These are phyloP conservation scores for Paraconiothyrium brasiliense DNA, from an alignment of 2,329 filamentous ascomycete species.

Conservation along the genomic window DNA sequence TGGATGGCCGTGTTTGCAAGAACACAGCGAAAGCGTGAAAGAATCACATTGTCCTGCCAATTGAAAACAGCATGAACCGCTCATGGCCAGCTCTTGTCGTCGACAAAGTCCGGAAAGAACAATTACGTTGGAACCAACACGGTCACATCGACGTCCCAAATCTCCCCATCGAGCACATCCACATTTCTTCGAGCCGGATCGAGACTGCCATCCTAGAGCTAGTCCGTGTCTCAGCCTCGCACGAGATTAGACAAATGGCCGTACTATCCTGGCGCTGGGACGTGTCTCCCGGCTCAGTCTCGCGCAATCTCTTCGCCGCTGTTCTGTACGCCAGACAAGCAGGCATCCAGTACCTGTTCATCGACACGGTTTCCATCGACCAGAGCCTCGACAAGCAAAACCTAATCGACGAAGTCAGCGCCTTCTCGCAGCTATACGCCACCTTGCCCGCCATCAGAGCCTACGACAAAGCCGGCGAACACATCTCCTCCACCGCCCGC, in stretches of 20 bases:
- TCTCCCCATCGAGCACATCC: neutral
- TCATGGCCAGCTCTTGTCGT: conserved; percentile 6
- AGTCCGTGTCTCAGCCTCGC: too few relatives aligned
- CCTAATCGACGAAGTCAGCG: neutral
- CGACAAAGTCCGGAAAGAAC: conserved; percentile 3
- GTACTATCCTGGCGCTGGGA: conserved; percentile 12
- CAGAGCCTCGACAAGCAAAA: neutral
- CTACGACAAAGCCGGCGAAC: neutral
- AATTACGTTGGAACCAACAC: neutral
- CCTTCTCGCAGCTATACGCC: conserved; percentile 1
- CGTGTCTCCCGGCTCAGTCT: neutral
- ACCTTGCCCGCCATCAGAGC: conserved; percentile 5
- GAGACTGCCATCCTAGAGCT: too few relatives aligned
- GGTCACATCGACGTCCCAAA: neutral
- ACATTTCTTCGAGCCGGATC: too few relatives aligned
- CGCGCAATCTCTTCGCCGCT: neutral
- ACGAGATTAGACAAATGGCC: neutral
- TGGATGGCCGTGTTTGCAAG: too few relatives aligned
- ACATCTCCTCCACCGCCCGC: neutral
- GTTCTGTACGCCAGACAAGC: neutral
- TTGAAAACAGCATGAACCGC: too few relatives aligned
- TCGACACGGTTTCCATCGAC: conserved; percentile 10
- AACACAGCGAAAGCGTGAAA: too few relatives aligned
- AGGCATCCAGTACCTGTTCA: neutral
- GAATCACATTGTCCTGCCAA: too few relatives aligned